Evolutionary conservation across 2,329 filamentous ascomycete genomes (phyloP).

Genomic region (Lachnellula hyalina): DNA sequence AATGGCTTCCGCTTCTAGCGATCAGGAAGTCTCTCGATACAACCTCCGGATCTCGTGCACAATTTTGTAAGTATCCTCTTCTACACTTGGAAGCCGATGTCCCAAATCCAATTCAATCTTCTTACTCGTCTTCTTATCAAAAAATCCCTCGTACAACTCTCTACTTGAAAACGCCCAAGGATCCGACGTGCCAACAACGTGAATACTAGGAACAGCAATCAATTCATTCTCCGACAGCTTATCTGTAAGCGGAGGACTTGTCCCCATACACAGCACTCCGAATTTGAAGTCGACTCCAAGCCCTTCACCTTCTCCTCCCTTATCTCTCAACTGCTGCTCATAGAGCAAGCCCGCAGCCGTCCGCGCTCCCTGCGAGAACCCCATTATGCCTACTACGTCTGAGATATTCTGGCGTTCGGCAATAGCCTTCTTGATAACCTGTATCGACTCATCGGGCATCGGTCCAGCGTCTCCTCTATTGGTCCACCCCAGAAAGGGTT

Average conservation of each 20-base stretch:
- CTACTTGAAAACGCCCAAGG: conserved; percentile 17
- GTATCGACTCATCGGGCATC: conserved; percentile 3
- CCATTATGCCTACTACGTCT: conserved; percentile 50
- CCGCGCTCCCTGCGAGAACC: conserved; percentile 64
- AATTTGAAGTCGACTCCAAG: conserved; percentile 15
- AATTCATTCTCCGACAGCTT: conserved; percentile 9
- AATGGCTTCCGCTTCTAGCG: no score
- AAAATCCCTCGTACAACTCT: conserved; percentile 13
- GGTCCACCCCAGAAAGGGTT: conserved; percentile 14
- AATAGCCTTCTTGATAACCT: conserved; percentile 1
- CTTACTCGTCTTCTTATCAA: conserved; percentile 11
- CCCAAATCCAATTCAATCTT: conserved; percentile 21
- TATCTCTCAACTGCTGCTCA: conserved; percentile 47
- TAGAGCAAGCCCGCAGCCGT: conserved; percentile 54
- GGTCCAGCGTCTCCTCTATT: background rate
- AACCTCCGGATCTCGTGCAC: conserved; percentile 18
- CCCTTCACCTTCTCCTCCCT: background rate
- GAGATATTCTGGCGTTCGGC: background rate
- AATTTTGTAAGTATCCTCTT: conserved; percentile 19
- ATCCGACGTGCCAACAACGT: conserved; percentile 22
- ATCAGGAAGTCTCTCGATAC: background rate
- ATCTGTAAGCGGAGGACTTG: conserved; percentile 13
- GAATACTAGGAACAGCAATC: conserved; percentile 18
- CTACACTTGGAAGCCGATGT: conserved; percentile 19
- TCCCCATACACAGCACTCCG: conserved; percentile 17